Evolutionary conservation across 176 grass and related monocot species (phyloP), one percentile per base, ranked within the genome.

Genomic region (Avena atlantica): DNA sequence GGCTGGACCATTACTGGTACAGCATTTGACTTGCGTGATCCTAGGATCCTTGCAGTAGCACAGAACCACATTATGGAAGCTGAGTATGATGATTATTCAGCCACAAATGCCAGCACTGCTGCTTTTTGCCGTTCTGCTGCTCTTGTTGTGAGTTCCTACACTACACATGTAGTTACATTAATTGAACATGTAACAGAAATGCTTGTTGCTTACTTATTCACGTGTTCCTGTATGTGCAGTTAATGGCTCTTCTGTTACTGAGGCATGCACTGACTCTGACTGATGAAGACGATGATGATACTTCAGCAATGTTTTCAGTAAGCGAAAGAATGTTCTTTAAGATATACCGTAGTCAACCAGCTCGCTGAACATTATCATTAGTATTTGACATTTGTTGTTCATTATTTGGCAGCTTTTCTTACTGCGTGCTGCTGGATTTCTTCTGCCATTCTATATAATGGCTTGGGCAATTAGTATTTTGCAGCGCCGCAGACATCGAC

Each of bases 371-470:
- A 42, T 74, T 69, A 59, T 37, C 70, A 40, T 78, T 81, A 49
- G 34, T 68, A 86, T 20, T 67, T 84, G 81, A 20, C 56, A 75
- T 79, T 78, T 51, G 84, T 69, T 49, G 17, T 62, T 71, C 60
- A 73, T 72, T 42, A 29, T 82, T 84, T 90, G 70, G 14, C 76
- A 98, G 93, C 92, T 94, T 86, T 98, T 98, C 84, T 90, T 98
- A 70, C 74, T 98, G 51, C 88, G 90, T 20, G 90, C 93, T 86
- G 91, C 90, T 86, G 92, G 92, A 81, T 98, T 98, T 80, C 88
- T 98, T 62, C 75, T 98, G 27, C 93, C 96, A 52, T 95, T 95
- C 78, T 98, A 98, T 87, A 90, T 95, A 76, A 95, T 98, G 92
- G 93, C 92, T 74, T 95, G 96, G 96, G 92, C 90, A 31, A 93